Evolutionary conservation across 768 basidiomycete genomes (phyloP).

Genomic region (Auricularia heimuer): DNA sequence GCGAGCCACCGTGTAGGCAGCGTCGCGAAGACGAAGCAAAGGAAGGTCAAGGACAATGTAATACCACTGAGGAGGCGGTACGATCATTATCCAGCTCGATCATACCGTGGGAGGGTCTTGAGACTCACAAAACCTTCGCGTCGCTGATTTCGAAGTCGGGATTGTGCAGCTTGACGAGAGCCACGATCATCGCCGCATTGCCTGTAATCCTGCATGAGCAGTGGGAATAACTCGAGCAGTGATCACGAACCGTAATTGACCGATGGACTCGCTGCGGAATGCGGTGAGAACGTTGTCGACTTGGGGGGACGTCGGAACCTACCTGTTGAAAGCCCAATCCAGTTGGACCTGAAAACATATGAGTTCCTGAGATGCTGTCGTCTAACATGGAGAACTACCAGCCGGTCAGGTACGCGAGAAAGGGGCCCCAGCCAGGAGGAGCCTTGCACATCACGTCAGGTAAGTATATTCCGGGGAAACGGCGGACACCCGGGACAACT

Average conservation of each 20-base stretch:
- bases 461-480: neutral
- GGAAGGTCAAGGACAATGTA: conserved; percentile 2
- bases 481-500: neutral
- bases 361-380: too few relatives aligned
- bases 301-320: neutral
- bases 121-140: conserved; percentile 1
- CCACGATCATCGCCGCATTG: conserved; percentile 8
- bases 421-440: conserved; percentile 6
- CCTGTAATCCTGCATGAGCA: neutral
- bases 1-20: conserved; percentile 9
- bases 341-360: neutral
- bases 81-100: neutral
- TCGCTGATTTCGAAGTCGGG: conserved; percentile 6
- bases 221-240: neutral
- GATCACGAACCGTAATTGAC: conserved; percentile 4
- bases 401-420: conserved; percentile 7
- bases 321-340: neutral
- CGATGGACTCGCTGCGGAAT: conserved; percentile 4
- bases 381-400: neutral
- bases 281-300: neutral
- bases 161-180: conserved; percentile 3
- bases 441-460: neutral
- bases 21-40: neutral
- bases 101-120: neutral
- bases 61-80: neutral